Base-by-base conservation (phyloP, 2,329 filamentous ascomycete species). In the Aspergillus viridinutans region DNA sequence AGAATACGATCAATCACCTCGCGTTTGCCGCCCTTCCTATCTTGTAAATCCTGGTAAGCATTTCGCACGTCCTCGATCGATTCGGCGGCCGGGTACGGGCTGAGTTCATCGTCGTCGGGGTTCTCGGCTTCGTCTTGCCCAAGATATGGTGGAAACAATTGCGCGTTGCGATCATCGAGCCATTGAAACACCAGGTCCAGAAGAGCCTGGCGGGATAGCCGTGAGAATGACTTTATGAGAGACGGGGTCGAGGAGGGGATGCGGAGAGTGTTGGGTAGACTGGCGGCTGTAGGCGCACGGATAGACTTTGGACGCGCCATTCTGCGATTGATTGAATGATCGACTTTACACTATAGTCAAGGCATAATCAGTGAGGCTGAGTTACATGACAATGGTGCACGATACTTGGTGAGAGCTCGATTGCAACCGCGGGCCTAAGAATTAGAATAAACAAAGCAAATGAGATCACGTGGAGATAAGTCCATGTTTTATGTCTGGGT, bases 141-240 rank as follows among this genome's bases (percentile, higher is more conserved):
- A 49, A 88, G 81, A 68, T 81, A 85, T 0, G 88, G 88, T 1
- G 78, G 78, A 47, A 83, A 87, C 20, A 82, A 77, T 4, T 81
- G 73, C 43, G 85, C 78, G 61, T 89, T 87, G 61, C 81, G 78
- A 50, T 87, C 83, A 56, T 88, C 84, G 3, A 95, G 84, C 91
- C 91, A 96, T 75, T 88, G 83, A 23, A 92, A 80, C 0, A 83
- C 88, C 8, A 96, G 81, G 0, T 85, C 83, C 26, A 94, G 76
- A 23, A 96, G 82, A 0, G 89, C 85, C 49, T 86, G 78, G 52
- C 90, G 86, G 1, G 90, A 88, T 20, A 95, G 81, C 54, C 86
- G 87, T 58, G 79, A 82, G 50, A 96, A 80, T 43, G 83, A 80
- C 71, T 89, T 90, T 61, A 82, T 72, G 50, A 91, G 82, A 29